Conservation (phyloP, 2,329 filamentous ascomycete species). For the Davidsoniella australis region DNA sequence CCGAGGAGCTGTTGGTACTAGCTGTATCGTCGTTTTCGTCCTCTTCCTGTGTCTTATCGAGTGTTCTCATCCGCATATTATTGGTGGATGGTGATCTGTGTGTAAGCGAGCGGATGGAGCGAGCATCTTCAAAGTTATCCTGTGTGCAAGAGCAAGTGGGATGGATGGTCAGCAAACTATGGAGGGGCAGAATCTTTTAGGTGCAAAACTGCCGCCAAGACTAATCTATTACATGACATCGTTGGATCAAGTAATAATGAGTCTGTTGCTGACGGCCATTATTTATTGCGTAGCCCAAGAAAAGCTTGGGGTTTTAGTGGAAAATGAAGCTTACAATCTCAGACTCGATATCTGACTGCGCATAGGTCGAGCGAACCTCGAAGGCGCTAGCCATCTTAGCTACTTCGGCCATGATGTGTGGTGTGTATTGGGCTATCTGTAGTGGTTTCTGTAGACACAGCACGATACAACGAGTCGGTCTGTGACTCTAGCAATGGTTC, state of each 20-base stretch:
- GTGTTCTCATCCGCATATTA: slow-evolving; percentile 1
- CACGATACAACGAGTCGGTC: background rate
- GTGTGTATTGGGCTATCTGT: background rate
- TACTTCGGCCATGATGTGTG: slow-evolving; percentile 8
- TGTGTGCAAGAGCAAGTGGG: slow-evolving; percentile 20
- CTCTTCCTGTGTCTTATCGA: slow-evolving; percentile 15
- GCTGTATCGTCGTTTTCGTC: slow-evolving; percentile 14
- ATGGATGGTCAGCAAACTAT: too few species aligned
- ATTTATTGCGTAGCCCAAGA: too few species aligned
- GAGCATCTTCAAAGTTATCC: slow-evolving; percentile 73
- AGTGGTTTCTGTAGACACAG: too few species aligned
- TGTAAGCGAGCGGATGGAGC: slow-evolving; percentile 47
- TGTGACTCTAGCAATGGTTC: background rate
- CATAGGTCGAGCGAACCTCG: slow-evolving; percentile 6
- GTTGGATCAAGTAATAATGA: too few species aligned
- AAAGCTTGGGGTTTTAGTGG: background rate
- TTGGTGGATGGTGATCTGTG: slow-evolving; percentile 16
- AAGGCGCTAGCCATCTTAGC: slow-evolving; percentile 5
- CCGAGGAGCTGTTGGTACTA: slow-evolving; percentile 1
- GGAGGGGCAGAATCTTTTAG: too few species aligned
- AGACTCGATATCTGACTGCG: slow-evolving; percentile 10
- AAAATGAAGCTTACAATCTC: slow-evolving; percentile 4
- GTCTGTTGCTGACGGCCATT: too few species aligned
- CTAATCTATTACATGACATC: too few species aligned
- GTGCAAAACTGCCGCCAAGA: too few species aligned